These are phyloP conservation scores for Entomortierella beljakovae DNA, from an alignment of 192 early-diverging fungal species.

Conservation along the genomic window DNA sequence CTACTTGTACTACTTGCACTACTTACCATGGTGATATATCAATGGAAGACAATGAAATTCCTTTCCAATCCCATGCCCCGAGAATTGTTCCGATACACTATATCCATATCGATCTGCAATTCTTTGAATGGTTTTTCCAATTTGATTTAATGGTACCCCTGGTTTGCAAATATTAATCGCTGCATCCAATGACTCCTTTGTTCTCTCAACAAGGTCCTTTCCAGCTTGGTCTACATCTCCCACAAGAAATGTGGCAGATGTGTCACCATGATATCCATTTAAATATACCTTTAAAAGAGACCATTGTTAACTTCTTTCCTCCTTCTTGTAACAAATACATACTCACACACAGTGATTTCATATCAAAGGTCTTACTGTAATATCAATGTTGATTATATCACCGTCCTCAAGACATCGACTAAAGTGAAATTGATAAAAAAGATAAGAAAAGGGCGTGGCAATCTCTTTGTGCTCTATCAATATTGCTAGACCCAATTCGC, in stretches of 20 bases:
- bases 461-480: neutral
- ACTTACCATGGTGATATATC: slow-evolving; percentile 78
- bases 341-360: neutral
- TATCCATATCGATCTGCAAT: slow-evolving; percentile 65
- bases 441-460: neutral
- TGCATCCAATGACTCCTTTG: slow-evolving; percentile 87
- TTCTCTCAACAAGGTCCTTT: slow-evolving; percentile 79
- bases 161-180: slow-evolving; percentile 89
- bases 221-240: slow-evolving; percentile 88
- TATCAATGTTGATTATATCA: slow-evolving; percentile 97
- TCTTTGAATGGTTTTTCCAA: slow-evolving; percentile 74
- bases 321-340: slow-evolving; percentile 59
- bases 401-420: slow-evolving; percentile 92
- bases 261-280: slow-evolving; percentile 93
- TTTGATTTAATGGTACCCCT: slow-evolving; percentile 72
- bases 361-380: slow-evolving; percentile 60
- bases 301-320: neutral
- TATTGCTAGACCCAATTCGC: neutral
- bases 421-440: slow-evolving; percentile 55
- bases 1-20: too few relatives aligned
- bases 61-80: slow-evolving; percentile 89
- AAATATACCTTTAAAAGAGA: slow-evolving; percentile 70
- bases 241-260: slow-evolving; percentile 94
- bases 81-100: slow-evolving; percentile 76
- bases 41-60: slow-evolving; percentile 87